Base-by-base conservation (phyloP, 768 basidiomycete species). In the Xerocomellus amylosporus region DNA sequence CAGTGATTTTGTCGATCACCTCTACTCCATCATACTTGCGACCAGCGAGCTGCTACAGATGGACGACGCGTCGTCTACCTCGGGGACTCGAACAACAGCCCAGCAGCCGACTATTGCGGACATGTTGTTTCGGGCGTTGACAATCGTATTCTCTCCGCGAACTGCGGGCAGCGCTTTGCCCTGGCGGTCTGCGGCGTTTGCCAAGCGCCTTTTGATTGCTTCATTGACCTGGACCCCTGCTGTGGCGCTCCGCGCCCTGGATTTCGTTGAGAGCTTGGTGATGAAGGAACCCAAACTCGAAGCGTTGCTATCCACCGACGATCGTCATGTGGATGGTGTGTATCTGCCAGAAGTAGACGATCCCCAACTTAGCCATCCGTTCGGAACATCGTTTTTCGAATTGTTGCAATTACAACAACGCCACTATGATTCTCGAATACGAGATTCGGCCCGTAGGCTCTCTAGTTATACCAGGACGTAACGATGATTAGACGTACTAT, bases 381-480 rank as follows among this genome's bases (percentile, higher is more conserved):
- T 96, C 65, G 89, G 85, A 45, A 86, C 91, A 31, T 88, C 83
- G 42, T 87, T 93, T 63, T 98, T 86, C 81, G 97, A 99, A 74
- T 72, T 95, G 52, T 74, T 86, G 58, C 71, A 87, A 55, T 78
- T 90, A 46, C 75, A 76, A 58, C 69, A 72, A 60, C 75, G 74
- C 31, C 85, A 91, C 68, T 81, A 77, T 67, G 89, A 95, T 71
- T 72, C 78, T 63, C 72, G 75, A 49, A 87, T 97, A 8, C 76
- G 89, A 58, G 77, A 76, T 45, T 86, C 81, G 61, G 93, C 92
- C 48, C 72, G 63, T 47, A 80, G 77, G 61, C 72, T 91, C 58
- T 71, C 82, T 54, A 75, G 72, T 51, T 79, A 73, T 58, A 68
- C 70, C 51, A 74, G 73, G 48, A 67, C 68, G 31, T 78, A 69